Percentiles rank a stretch among this genome's conserved stretches.
phyloP scores from a whole-genome alignment of 106 monocot genomes.

The Apostasia ramifera region DNA sequence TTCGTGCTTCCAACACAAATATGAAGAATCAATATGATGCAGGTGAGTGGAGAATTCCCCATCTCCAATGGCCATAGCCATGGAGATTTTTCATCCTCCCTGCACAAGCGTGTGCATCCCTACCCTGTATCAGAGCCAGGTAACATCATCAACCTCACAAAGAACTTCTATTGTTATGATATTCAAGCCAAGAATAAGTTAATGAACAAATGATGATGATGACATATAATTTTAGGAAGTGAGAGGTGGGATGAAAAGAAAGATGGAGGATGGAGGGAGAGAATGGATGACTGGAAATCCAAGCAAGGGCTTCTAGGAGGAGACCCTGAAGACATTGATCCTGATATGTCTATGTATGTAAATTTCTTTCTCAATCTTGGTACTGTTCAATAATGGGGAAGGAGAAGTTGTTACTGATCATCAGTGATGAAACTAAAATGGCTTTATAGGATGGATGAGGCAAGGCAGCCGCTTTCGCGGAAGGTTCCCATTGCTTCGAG shows the following conservation, averaged over 20 bases:
- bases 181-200: too few species aligned
- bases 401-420: not conserved
- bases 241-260: conserved; percentile 61
- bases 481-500: conserved; percentile 92
- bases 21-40: conserved; percentile 5
- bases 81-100: conserved; percentile 53
- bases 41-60: conserved; percentile 89
- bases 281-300: conserved; percentile 88
- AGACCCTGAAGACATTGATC: conserved; percentile 62
- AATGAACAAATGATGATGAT: too few species aligned
- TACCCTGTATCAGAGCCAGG: conserved; percentile 77
- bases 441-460: conserved; percentile 66
- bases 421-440: not conserved
- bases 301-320: conserved; percentile 49
- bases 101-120: conserved; percentile 84
- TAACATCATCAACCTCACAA: conserved; percentile 2
- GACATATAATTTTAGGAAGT: conserved; percentile 32
- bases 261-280: conserved; percentile 69
- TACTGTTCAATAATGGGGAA: not conserved
- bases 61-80: conserved; percentile 34
- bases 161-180: too few species aligned
- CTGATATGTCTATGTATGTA: conserved; percentile 69
- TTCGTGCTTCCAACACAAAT: not conserved
- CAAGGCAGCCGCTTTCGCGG: conserved; percentile 81
- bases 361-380: not conserved